phyloP scores from a whole-genome alignment of 2,329 filamentous ascomycete genomes.

The Hymenoscyphus occultus region DNA sequence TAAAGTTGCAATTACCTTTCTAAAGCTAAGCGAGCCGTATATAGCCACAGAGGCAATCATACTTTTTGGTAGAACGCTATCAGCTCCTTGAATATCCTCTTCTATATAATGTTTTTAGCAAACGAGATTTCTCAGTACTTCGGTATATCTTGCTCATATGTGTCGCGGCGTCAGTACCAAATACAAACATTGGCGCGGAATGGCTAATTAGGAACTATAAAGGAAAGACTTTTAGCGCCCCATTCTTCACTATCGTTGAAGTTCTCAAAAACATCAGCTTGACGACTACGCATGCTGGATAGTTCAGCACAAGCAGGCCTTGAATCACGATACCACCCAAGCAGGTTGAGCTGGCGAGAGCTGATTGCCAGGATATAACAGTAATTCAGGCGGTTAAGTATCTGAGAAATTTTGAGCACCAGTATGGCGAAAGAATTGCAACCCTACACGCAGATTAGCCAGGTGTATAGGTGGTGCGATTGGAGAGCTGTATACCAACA shows the following conservation, averaged over 20 bases:
- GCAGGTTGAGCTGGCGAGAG: not conserved
- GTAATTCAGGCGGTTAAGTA: not conserved
- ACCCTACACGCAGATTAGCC: not conserved
- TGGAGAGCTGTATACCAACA: not conserved
- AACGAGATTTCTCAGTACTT: not conserved
- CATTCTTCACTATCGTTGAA: not conserved
- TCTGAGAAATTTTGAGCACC: not conserved
- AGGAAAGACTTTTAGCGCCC: not conserved
- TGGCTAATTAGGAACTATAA: not conserved
- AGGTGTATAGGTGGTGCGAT: not conserved
- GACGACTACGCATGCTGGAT: not conserved
- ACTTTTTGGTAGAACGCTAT: constrained; percentile 43
- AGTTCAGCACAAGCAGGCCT: not conserved
- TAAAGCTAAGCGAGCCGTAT: constrained; percentile 45
- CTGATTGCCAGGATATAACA: not conserved
- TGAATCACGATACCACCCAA: not conserved
- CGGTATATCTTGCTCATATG: not conserved
- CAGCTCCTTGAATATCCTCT: constrained; percentile 38
- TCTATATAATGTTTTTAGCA: constrained; percentile 34
- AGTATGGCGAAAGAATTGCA: not conserved
- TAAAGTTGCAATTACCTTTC: constrained; percentile 33
- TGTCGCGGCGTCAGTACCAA: not conserved
- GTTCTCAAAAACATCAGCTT: not conserved
- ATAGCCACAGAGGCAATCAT: constrained; percentile 42
- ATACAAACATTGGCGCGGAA: not conserved